phyloP scores from a whole-genome alignment of 805 yeast species.

The Candida palmyrensis region DNA sequence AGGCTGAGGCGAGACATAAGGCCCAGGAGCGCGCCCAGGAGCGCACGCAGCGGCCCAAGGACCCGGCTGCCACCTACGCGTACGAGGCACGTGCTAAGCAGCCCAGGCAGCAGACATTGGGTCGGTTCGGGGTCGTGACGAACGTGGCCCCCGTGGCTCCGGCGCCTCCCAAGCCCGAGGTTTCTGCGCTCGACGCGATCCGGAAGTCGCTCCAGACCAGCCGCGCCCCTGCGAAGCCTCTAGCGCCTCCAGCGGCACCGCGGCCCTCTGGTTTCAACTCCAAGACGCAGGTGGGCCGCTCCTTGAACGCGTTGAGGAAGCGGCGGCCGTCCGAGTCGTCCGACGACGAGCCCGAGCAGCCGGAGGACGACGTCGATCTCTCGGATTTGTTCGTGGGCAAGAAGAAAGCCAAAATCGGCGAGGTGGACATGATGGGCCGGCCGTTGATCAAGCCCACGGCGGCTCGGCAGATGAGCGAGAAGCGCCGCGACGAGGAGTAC shows the following conservation, averaged over 20 bases:
- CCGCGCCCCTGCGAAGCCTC: conserved; percentile 2
- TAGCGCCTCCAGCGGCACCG: conserved; percentile 41
- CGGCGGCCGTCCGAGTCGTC: conserved; percentile 30
- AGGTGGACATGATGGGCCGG: conserved; percentile 41
- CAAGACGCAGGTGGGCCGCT: conserved; percentile 31
- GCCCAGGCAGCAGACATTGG: conserved; percentile 30
- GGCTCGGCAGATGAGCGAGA: conserved; percentile 27
- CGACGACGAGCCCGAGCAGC: conserved; percentile 22
- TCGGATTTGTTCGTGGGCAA: conserved; percentile 38
- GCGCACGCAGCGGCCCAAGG: conserved; percentile 2
- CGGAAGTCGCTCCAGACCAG: conserved; percentile 7
- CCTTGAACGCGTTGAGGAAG: conserved; percentile 29
- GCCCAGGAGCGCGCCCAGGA: conserved; percentile 3
- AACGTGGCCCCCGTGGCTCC: conserved; percentile 30
- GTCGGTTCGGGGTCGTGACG: conserved; percentile 29
- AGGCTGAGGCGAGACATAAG: conserved; percentile 5
- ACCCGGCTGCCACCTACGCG: conserved; percentile 11
- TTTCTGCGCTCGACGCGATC: conserved; percentile 17
- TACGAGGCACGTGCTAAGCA: conserved; percentile 18
- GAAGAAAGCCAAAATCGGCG: conserved; percentile 31
- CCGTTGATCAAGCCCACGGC: conserved; percentile 19
- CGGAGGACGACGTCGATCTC: conserved; percentile 28
- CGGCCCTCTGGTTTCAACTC: conserved; percentile 51
- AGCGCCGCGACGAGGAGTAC: conserved; percentile 58
- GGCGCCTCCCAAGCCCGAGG: conserved; percentile 25